Conservation (phyloP, 2,329 filamentous ascomycete genomes). For the Salinomyces thailandicus region DNA sequence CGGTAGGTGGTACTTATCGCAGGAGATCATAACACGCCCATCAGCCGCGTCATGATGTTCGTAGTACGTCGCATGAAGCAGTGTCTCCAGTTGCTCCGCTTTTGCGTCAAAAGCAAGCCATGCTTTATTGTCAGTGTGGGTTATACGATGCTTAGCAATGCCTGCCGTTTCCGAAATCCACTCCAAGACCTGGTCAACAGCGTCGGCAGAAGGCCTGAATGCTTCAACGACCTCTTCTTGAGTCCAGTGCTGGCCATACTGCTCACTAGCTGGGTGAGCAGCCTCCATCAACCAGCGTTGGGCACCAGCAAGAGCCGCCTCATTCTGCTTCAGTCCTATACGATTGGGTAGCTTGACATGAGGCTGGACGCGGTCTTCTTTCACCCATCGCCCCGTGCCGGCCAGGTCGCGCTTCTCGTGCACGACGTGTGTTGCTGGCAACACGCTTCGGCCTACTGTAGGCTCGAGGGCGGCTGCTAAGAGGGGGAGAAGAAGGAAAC, state of each 20-base stretch:
- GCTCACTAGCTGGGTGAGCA: conserved; percentile 7
- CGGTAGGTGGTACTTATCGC: conserved; percentile 19
- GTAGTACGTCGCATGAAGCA: conserved; percentile 20
- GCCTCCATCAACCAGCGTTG: conserved; percentile 12
- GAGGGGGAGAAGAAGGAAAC: neutral
- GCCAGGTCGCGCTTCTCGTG: conserved; percentile 10
- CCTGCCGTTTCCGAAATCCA: conserved; percentile 17
- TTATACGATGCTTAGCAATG: conserved; percentile 13
- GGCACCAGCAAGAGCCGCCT: conserved; percentile 7
- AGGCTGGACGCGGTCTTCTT: conserved; percentile 4
- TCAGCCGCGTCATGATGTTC: conserved; percentile 16
- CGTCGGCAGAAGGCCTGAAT: conserved; percentile 16
- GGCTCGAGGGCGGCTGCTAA: neutral
- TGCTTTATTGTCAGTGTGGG: conserved; percentile 24
- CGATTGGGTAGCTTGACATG: conserved; percentile 12
- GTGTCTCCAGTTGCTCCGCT: conserved; percentile 16
- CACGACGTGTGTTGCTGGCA: conserved; percentile 6
- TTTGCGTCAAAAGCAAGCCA: conserved; percentile 26
- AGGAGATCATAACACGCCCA: conserved; percentile 12
- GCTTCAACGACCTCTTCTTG: conserved; percentile 16
- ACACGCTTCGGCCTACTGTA: neutral
- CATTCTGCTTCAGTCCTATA: conserved; percentile 12
- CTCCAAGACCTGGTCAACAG: conserved; percentile 14
- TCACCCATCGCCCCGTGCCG: conserved; percentile 5
- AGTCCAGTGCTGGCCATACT: conserved; percentile 2